phyloP scores from a whole-genome alignment of 2,329 filamentous ascomycete species.

The Diaporthe ampelina region DNA sequence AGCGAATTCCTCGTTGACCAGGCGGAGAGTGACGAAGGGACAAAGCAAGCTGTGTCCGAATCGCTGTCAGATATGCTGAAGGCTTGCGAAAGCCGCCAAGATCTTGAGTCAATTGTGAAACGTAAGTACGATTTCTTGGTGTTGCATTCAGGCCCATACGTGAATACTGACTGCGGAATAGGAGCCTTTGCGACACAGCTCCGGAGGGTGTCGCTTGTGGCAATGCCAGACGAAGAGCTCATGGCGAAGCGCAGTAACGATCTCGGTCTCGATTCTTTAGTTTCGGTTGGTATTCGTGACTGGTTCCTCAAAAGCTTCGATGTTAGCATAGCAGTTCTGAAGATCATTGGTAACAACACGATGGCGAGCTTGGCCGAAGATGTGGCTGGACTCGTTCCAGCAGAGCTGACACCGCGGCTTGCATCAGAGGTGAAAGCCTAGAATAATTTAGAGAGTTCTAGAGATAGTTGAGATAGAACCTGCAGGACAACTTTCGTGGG shows the following conservation, averaged over 20 bases:
- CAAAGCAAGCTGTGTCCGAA: not conserved
- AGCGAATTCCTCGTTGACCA: conserved; percentile 37
- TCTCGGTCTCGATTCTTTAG: conserved; percentile 41
- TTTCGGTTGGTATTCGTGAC: conserved; percentile 52
- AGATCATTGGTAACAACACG: conserved; percentile 47
- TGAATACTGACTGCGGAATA: not conserved
- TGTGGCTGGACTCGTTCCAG: not conserved
- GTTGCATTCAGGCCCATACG: too few relatives aligned
- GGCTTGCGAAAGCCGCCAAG: not conserved
- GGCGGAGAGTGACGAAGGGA: not conserved
- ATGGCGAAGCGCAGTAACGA: conserved; percentile 34
- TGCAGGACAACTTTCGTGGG: too few relatives aligned
- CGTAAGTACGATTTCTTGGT: not conserved
- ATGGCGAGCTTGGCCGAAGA: conserved; percentile 22
- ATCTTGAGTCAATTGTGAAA: not conserved
- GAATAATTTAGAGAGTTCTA: not conserved
- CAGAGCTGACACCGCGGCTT: not conserved
- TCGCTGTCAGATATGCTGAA: not conserved
- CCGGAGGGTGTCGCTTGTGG: not conserved
- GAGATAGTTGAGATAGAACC: accelerated
- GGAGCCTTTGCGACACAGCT: conserved; percentile 2
- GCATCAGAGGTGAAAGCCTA: not conserved
- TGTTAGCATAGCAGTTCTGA: conserved; percentile 58
- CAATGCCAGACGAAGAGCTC: conserved; percentile 12
- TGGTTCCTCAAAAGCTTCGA: conserved; percentile 61